Base-by-base conservation (phyloP, 805 yeast species). In the Myxozyma neotropica region DNA sequence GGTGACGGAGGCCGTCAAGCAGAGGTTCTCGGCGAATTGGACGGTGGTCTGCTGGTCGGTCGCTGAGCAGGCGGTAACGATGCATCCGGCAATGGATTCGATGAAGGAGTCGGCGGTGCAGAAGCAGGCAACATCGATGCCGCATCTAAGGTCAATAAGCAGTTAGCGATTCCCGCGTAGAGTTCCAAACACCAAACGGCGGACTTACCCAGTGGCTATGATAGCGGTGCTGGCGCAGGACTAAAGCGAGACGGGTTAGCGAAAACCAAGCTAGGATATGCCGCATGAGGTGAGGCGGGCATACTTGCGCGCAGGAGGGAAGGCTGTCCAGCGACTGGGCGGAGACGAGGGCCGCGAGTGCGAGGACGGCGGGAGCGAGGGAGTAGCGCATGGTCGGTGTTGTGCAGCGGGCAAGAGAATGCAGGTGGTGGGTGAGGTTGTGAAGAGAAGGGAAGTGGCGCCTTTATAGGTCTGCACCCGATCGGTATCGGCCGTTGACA, bases 21-120 rank as follows among this genome's bases (percentile, higher is more conserved):
- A 59, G 29, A 64, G 55, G 24, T 39, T 27, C 47, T 60, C 53
- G 31, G 67, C 65, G 40, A 33, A 61, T 53, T 44, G 42, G 40
- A 50, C 19, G 24, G 57, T 62, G 19, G 59, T 35, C 50, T 60
- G 36, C 54, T 58, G 61, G 35, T 58, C 68, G n/a, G 59, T 61
- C 8, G 58, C 5, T 36, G 27, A 45, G 58, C 65, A 63, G 15
- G 55, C 51, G 38, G 29, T 26, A 13, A 27, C 29, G 19, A 63
- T 29, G 44, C 67, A 64, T 33, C 47, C 17, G 23, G 62, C 44
- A 36, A 64, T 53, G 21, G 45, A 35, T 15, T 21, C 23, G 31
- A 64, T 38, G 51, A 62, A 58, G 10, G 46, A 4, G 6, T 42
- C 12, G 35, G 53, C 52, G 3, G 46, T 13, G 55, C 67, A 64